Base-by-base conservation (phyloP, 176 grass and related monocot genomes). In the Aegilops umbellulata region DNA sequence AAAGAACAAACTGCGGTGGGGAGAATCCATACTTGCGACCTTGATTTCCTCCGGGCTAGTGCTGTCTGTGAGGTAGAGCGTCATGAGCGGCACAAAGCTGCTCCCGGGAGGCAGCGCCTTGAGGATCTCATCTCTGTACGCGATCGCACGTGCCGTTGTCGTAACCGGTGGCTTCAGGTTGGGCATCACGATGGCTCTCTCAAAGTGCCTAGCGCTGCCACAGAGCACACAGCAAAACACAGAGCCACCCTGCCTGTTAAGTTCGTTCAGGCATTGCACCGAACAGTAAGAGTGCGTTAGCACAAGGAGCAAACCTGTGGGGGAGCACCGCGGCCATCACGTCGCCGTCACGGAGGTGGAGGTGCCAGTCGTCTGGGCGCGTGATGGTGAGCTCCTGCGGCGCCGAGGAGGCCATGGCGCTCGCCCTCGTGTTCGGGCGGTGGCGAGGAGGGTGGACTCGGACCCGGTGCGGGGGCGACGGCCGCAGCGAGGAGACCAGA, bases 161-260 rank as follows among this genome's bases (percentile, higher is more conserved):
- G 92, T 98, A 77, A 98, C 84, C 0, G 96, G 92, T 8, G 96
- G 93, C 84, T 98, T 98, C 90, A 98, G 29, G 61, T 98, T 98
- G 22, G 96, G 96, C 93, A 98, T 98, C 49, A 98, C 83, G 75
- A 98, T 95, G 34, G 96, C 92, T 84, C 93, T 94, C 74, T 90
- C 81, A 60, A 98, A 98, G 79, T 94, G 92, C 88, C 12, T 88
- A 60, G 90, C 96, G 68, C 96, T 98, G 88, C 74, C 42, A 69
- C 74, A 78, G 0, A 22, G 34, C 14, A 63, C 10, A 29, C 19
- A 75, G 34, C 69, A 46, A 60, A 65, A 65, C 25, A 53, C 51
- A 58, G 16, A 11, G 9, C 35, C 38, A 35, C 9, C 14, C 80
- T 22, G 79, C 26, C 32, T 25, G 72, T 80, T 51, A 65, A 69